Conservation (phyloP, 164 flowering plant genomes). For the Berberis thunbergii region DNA sequence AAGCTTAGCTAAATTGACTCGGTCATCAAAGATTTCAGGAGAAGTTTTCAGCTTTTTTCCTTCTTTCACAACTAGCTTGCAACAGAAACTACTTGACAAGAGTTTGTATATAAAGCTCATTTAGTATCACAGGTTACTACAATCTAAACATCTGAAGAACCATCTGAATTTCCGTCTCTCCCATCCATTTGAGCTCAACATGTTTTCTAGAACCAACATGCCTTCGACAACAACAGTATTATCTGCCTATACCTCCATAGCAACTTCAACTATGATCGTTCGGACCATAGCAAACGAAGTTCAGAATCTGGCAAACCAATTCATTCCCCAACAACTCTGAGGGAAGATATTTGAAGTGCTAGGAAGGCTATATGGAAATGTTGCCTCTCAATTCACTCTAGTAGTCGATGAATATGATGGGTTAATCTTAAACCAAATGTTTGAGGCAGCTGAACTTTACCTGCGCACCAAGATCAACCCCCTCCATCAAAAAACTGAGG, state of each 20-base stretch:
- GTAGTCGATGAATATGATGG: conserved; percentile 36
- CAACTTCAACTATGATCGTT: conserved; percentile 35
- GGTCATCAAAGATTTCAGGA: no score
- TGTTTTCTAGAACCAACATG: conserved; percentile 6
- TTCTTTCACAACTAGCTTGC: no score
- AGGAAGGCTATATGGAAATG: conserved; percentile 4
- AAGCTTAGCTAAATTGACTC: no score
- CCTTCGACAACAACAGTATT: conserved; percentile 24
- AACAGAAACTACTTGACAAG: no score
- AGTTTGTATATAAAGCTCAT: no score
- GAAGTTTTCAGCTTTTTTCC: no score
- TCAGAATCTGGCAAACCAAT: conserved; percentile 16
- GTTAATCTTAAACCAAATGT: conserved; percentile 23
- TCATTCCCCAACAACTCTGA: conserved; percentile 7
- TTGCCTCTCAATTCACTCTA: background rate
- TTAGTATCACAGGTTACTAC: no score
- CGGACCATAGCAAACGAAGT: conserved; percentile 32
- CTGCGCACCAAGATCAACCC: conserved; percentile 19
- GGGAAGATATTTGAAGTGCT: conserved; percentile 18
- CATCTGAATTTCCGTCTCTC: background rate
- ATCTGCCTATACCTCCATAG: conserved; percentile 32
- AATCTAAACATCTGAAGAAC: no score
- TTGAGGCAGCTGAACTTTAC: conserved; percentile 27
- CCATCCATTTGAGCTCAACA: background rate
- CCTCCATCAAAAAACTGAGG: conserved; percentile 12